phyloP scores from a whole-genome alignment of 192 early-diverging fungal genomes.

The Helicostylum pulchrum region DNA sequence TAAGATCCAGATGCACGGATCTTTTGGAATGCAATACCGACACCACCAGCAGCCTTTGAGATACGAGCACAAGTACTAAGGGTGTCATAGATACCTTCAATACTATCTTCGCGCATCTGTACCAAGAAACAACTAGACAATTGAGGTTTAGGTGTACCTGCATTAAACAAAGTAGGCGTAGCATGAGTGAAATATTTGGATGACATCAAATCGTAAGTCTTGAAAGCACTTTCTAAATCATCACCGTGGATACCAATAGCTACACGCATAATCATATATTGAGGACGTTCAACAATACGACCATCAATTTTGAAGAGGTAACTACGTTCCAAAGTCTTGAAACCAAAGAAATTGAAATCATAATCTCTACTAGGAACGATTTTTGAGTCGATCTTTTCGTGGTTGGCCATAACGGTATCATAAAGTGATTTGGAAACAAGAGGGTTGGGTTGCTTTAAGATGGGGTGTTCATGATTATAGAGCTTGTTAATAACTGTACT shows the following conservation, averaged over 20 bases:
- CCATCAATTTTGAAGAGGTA: constrained; percentile 86
- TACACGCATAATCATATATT: constrained; percentile 98
- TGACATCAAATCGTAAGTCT: constrained; percentile 91
- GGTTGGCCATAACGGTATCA: constrained; percentile 60
- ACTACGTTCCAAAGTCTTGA: constrained; percentile 95
- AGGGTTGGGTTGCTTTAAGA: constrained; percentile 74
- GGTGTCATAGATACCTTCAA: constrained; percentile 98
- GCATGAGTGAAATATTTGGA: constrained; percentile 96
- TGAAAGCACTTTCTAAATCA: constrained; percentile 82
- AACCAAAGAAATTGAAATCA: constrained; percentile 97
- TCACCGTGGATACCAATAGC: constrained; percentile 94
- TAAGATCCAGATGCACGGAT: constrained; percentile 92
- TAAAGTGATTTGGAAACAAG: constrained; percentile 81
- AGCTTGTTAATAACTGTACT: constrained; percentile 78
- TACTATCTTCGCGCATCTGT: constrained; percentile 90
- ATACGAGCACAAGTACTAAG: constrained; percentile 93
- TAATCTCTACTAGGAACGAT: constrained; percentile 93
- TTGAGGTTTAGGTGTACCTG: constrained; percentile 95
- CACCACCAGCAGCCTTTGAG: constrained; percentile 94
- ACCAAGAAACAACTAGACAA: constrained; percentile 92
- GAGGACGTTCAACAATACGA: constrained; percentile 84
- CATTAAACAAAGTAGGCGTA: constrained; percentile 94
- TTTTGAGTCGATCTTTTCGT: constrained; percentile 79
- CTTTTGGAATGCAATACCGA: constrained; percentile 93
- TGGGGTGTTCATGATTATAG: constrained; percentile 84